Evolutionary conservation across 148 eudicot genomes (phyloP), one percentile per base, ranked within the genome.

Genomic region (Rheum nobile): DNA sequence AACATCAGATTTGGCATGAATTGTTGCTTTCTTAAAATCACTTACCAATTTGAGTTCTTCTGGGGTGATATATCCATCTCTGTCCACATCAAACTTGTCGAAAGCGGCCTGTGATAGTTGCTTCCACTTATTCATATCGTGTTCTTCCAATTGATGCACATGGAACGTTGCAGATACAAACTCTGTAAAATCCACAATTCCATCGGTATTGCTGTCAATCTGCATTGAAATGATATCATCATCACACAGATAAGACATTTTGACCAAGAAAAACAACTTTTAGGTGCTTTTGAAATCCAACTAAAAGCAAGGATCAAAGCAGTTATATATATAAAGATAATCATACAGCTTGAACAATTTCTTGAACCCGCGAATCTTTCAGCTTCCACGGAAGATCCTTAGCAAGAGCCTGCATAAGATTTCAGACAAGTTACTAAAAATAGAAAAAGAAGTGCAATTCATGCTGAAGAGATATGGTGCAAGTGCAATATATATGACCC

Each of bases 181-280:
- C 84, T 94, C 98, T 0, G 86, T 72, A 79, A 91, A 94, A 84
- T 94, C 98, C 63, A 94, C 91, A 31, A 88, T 82, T 13, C 98
- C 98, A 67, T 94, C 98, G 4, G 98, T 91, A 81, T 94, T 94
- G 82, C 90, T 83, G 75, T 94, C 98, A 31, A 94, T 89, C 98
- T 94, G 93, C 39, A 31, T 28, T 19, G 61, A 72, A 31, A 61
- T 28, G 63, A 0, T 24, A 22, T 24, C 31, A 55, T n/a, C 2
- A 55, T 4, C 24, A n/a, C n/a, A n/a, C n/a, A n/a, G n/a, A n/a
- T n/a, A n/a, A 14, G 4, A 50, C 26, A 19, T 6, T 17, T 35
- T 35, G 37, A 35, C 37, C 37, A 35, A 35, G 37, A 35, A 35
- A 35, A 35, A 1, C 4, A 1, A 2, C 2, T 35, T 35, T 4